Percentiles rank a stretch among this genome's conserved stretches.
Evolutionary conservation across 305 asterid species (phyloP).

Genomic region (Fraxinus latifolia): DNA sequence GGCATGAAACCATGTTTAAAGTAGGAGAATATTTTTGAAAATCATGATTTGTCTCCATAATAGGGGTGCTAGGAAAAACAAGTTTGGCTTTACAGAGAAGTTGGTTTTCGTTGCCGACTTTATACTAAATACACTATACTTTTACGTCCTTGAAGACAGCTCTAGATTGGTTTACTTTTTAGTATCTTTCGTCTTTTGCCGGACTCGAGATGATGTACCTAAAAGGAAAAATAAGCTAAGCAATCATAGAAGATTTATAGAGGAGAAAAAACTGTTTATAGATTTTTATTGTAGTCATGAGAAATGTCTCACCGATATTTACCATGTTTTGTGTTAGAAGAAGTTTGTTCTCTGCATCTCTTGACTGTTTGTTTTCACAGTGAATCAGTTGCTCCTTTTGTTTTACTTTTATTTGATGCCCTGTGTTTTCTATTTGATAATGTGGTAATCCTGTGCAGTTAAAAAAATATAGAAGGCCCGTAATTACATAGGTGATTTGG

Average conservation of each 20-base stretch:
- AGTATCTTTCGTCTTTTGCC: background rate
- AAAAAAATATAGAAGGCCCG: background rate
- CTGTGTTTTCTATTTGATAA: background rate
- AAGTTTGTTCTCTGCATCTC: background rate
- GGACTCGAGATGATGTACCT: background rate
- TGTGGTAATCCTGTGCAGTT: background rate
- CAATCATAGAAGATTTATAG: background rate
- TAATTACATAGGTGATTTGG: background rate
- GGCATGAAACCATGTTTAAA: background rate
- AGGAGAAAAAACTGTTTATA: background rate
- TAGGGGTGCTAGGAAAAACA: background rate
- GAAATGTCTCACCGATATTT: background rate
- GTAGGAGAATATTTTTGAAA: background rate
- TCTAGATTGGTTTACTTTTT: background rate
- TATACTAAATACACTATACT: background rate
- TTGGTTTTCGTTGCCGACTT: background rate
- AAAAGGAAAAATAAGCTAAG: background rate
- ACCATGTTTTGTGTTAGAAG: conserved; percentile 18
- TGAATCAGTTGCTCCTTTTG: background rate
- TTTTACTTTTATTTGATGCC: background rate
- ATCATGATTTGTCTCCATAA: conserved; percentile 11
- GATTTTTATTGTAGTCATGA: background rate
- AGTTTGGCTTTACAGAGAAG: conserved; percentile 4
- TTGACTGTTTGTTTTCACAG: background rate
- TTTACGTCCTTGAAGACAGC: background rate